Conservation (phyloP, 2,329 filamentous ascomycete species). For the Colletotrichum abscissum region DNA sequence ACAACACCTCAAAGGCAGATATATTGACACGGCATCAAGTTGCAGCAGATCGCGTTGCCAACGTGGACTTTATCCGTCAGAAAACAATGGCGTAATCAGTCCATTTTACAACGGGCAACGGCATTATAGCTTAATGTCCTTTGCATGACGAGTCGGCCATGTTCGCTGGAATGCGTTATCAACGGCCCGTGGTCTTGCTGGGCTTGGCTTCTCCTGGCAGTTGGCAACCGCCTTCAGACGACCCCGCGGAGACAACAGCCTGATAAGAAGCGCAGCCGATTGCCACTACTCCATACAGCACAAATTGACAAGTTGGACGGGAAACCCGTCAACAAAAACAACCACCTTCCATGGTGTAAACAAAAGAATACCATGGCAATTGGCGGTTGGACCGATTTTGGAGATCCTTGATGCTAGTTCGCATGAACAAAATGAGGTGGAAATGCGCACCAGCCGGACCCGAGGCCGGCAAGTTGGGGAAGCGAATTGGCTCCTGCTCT, state of each 20-base stretch:
- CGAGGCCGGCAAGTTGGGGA: slow-evolving; percentile 27
- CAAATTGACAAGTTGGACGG: neutral
- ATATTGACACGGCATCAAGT: slow-evolving; percentile 24
- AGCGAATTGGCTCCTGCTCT: slow-evolving; percentile 30
- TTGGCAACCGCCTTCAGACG: slow-evolving; percentile 4
- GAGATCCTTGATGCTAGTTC: slow-evolving; percentile 37
- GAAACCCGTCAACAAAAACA: slow-evolving; percentile 35
- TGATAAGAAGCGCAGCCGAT: neutral
- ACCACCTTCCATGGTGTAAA: slow-evolving; percentile 28
- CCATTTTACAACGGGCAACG: slow-evolving; percentile 26
- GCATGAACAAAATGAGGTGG: slow-evolving; percentile 37
- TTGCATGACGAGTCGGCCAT: slow-evolving; percentile 23
- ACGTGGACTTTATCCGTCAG: slow-evolving; percentile 18
- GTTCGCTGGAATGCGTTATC: slow-evolving; percentile 25
- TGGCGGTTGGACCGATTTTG: slow-evolving; percentile 29
- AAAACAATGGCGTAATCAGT: slow-evolving; percentile 15
- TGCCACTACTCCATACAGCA: neutral
- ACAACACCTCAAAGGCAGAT: neutral
- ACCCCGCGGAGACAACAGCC: slow-evolving; percentile 20
- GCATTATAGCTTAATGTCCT: slow-evolving; percentile 31
- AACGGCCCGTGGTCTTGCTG: slow-evolving; percentile 25
- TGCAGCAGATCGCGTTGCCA: slow-evolving; percentile 22
- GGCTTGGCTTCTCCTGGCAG: slow-evolving; percentile 15
- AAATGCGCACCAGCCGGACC: slow-evolving; percentile 31
- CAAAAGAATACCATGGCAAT: slow-evolving; percentile 10